Base-by-base conservation (phyloP, 1,139 yeast species). In the Ogataea hybrid region DNA sequence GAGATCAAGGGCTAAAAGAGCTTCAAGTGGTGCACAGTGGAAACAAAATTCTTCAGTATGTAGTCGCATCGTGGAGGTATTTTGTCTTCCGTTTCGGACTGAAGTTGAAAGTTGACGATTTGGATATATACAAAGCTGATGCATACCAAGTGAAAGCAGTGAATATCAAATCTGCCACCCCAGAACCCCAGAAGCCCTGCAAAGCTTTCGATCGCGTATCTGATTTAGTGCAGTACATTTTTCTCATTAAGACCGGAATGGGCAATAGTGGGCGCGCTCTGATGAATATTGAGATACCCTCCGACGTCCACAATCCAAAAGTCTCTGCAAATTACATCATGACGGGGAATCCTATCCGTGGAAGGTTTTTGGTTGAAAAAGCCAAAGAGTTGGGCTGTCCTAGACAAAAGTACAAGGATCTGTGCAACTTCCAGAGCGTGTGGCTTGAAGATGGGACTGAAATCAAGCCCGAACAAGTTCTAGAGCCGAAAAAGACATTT, bases 71-170 rank as follows among this genome's bases (percentile, higher is more conserved):
- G 0, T 89, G 97, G 96, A 71, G 96, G 51, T 80, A 80, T 49
- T 90, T 90, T 64, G 88, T 89, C n/a, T 88, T 86, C 61, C 75
- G 96, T 52, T 77, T 81, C 52, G 94, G 94, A 3, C 75, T 86
- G 37, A 71, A 75, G 32, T 61, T 88, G 42, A 62, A 64, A 5
- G 68, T 73, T 16, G 40, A 51, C 4, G 70, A 65, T 12, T 58
- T 73, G 11, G 57, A 63, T 4, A 51, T 66, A 2, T 70, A 72
- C 35, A 71, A 71, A 6, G 86, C 81, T 53, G 74, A 78, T 9
- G 67, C 69, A 32, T 57, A 86, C 38, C 63, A 65, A 1, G 76
- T 86, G 3, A 69, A 64, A 20, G 76, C 90, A 0, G 67, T 86
- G 4, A 68, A 66, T 28, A 68, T 74, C 10, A 44, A 43, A 5